Evolutionary conservation across 768 basidiomycete species (phyloP).

Genomic region (Saitozyma sp.): DNA sequence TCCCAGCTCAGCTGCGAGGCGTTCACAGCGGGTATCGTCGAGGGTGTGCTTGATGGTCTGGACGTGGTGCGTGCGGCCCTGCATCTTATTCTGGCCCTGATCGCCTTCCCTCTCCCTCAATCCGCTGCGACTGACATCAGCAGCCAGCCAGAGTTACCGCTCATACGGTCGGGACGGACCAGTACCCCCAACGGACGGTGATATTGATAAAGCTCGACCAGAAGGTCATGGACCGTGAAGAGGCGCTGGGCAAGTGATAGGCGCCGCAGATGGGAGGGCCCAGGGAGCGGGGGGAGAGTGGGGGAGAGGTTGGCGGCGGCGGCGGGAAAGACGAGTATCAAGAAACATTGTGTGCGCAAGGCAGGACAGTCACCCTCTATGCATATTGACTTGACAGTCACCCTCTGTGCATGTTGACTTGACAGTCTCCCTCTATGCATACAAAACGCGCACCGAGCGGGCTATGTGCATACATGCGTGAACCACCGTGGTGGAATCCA

Average conservation of each 20-base stretch:
- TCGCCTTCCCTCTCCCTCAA: neutral
- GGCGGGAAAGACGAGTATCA: no score
- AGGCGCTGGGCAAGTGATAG: slow-evolving; percentile 67
- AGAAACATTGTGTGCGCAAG: no score
- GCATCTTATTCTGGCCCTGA: neutral
- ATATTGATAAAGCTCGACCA: slow-evolving; percentile 95
- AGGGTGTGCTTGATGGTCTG: slow-evolving; percentile 90
- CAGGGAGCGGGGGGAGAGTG: no score
- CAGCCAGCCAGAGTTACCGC: slow-evolving; percentile 97
- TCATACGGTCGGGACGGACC: slow-evolving; percentile 81
- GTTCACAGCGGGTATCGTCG: slow-evolving; percentile 93
- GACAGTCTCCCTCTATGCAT: no score
- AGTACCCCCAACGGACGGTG: slow-evolving; percentile 82
- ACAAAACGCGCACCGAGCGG: no score
- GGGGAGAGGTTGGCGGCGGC: no score
- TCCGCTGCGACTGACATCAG: neutral
- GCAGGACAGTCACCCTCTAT: no score
- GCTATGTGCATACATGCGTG: no score
- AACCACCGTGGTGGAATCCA: no score
- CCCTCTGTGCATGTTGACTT: no score
- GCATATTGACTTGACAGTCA: no score
- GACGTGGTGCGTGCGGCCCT: slow-evolving; percentile 72
- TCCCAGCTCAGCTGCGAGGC: slow-evolving; percentile 94
- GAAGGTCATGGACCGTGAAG: slow-evolving; percentile 89
- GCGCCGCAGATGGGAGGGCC: neutral